phyloP scores from a whole-genome alignment of 2,329 filamentous ascomycete species.

The Aspergillus tubingensis region DNA sequence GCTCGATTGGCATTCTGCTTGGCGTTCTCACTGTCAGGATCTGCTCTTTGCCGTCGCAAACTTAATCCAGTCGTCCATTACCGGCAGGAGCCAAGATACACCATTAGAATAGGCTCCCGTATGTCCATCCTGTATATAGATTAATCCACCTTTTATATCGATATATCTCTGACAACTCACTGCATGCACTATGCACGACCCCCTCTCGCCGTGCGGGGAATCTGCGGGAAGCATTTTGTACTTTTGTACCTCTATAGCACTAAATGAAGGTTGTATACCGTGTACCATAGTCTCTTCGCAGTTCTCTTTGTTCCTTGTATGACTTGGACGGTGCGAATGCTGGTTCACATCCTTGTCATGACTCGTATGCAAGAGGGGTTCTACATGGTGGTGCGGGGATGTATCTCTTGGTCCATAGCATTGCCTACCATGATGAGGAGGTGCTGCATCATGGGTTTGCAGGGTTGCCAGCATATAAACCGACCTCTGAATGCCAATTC shows the following conservation, averaged over 20 bases:
- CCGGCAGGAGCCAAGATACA: not conserved
- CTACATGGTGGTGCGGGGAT: conserved; percentile 1
- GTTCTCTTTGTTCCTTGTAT: not conserved
- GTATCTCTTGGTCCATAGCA: not conserved
- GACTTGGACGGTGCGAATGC: not conserved
- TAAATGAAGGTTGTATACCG: not conserved
- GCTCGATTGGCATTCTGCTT: not conserved
- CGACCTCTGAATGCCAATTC: not conserved
- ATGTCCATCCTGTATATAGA: not conserved
- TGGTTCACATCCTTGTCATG: not conserved
- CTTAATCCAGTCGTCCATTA: not conserved
- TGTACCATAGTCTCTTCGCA: not conserved
- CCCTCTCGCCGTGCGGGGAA: conserved; percentile 8
- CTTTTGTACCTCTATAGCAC: not conserved
- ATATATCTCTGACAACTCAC: not conserved
- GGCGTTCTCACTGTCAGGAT: not conserved
- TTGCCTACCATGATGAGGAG: not conserved
- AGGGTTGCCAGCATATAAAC: not conserved
- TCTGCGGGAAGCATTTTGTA: not conserved
- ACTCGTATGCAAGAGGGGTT: not conserved
- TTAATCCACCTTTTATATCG: not conserved
- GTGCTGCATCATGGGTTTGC: not conserved
- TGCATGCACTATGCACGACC: conserved; percentile 8
- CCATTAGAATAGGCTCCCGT: not conserved
- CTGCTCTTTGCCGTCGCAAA: not conserved